Percentiles rank a stretch among this genome's conserved stretches.
Evolutionary conservation across 495 filamentous ascomycete species (phyloP).

Genomic region (Rhypophila decipiens): DNA sequence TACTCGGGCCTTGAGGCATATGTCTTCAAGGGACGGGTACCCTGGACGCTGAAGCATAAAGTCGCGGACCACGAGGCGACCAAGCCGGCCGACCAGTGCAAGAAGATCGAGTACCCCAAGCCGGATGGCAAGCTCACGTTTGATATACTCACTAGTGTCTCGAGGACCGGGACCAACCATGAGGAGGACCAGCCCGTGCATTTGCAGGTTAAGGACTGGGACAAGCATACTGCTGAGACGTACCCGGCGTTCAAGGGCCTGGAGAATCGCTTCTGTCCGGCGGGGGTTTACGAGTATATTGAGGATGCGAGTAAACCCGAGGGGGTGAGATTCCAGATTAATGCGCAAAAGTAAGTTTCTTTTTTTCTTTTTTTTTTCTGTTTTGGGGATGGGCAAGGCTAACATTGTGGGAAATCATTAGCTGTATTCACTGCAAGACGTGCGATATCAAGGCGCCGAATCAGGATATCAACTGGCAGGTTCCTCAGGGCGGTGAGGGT

Average conservation of each 20-base stretch:
- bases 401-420: constrained; percentile 21
- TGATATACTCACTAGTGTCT: constrained; percentile 91
- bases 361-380: neutral
- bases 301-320: constrained; percentile 77
- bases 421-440: constrained; percentile 99
- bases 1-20: constrained; percentile 94
- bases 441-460: constrained; percentile 97
- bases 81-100: constrained; percentile 67
- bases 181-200: constrained; percentile 98
- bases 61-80: constrained; percentile 68
- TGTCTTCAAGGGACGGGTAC: constrained; percentile 72
- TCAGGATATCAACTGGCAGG: constrained; percentile 96
- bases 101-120: constrained; percentile 94
- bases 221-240: constrained; percentile 71
- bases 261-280: constrained; percentile 99
- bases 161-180: constrained; percentile 93
- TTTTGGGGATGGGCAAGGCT: constrained; percentile 6
- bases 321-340: constrained; percentile 95
- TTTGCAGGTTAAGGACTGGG: constrained; percentile 90
- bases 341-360: constrained; percentile 83
- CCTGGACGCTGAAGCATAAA: constrained; percentile 91
- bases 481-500: constrained; percentile 91
- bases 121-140: constrained; percentile 91
- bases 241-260: constrained; percentile 87
- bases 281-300: constrained; percentile 96